Conservation (phyloP, 768 basidiomycete species). For the Psilocybe tampanensis region DNA sequence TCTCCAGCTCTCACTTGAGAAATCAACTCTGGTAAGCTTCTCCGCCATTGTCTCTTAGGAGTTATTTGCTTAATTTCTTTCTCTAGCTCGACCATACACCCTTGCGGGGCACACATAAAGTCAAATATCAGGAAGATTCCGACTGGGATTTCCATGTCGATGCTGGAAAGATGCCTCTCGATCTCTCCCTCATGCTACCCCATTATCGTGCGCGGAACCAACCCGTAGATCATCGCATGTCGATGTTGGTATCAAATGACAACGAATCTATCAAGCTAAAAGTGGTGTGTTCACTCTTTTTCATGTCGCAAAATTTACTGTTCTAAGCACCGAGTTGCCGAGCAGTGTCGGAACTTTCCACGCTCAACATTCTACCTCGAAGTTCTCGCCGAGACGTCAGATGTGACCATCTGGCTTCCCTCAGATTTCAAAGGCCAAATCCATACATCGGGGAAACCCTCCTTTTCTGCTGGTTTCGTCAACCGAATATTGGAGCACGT, state of each 20-base stretch:
- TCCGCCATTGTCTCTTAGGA: not conserved
- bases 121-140: conserved; percentile 61
- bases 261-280: conserved; percentile 63
- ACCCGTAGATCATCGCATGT: conserved; percentile 70
- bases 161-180: conserved; percentile 51
- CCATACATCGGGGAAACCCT: conserved; percentile 49
- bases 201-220: conserved; percentile 80
- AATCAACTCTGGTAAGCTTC: conserved; percentile 25
- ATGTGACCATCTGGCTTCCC: conserved; percentile 77
- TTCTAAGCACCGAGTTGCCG: conserved; percentile 1
- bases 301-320: conserved; percentile 16
- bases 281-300: conserved; percentile 58
- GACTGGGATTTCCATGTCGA: conserved; percentile 72
- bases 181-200: conserved; percentile 70
- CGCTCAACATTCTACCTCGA: conserved; percentile 65
- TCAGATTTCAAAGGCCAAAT: conserved; percentile 79
- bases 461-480: conserved; percentile 72
- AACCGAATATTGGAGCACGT: conserved; percentile 65
- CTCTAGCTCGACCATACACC: conserved; percentile 22
- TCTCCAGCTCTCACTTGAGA: conserved; percentile 24
- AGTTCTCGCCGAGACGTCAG: conserved; percentile 63
- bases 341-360: conserved; percentile 58
- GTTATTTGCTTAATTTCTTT: not conserved
- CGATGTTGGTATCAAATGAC: conserved; percentile 63
- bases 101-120: conserved; percentile 55